Conservation (phyloP, 495 filamentous ascomycete species). For the Aspergillus mulundensis region DNA sequence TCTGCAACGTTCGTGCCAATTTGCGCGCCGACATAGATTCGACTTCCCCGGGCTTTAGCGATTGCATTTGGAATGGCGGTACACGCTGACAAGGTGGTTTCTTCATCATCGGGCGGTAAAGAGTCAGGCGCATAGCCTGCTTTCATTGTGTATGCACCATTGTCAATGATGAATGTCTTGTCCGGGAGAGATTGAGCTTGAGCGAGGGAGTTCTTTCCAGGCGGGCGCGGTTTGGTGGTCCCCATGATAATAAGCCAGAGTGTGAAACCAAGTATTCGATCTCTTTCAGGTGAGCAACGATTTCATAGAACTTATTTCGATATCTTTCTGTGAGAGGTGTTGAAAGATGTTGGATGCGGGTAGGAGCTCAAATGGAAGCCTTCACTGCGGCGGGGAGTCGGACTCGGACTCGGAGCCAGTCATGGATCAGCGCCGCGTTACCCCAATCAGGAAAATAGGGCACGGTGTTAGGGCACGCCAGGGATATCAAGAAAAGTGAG, state of each 20-base stretch:
- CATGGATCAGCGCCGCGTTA: constrained; percentile 4
- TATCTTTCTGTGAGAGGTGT: not conserved
- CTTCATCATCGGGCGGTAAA: constrained; percentile 37
- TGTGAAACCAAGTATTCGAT: not conserved
- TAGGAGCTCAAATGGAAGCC: constrained; percentile 1
- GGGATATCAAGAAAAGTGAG: not conserved
- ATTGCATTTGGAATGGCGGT: constrained; percentile 81
- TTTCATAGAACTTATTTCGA: not conserved
- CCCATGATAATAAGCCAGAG: constrained; percentile 23
- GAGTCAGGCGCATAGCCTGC: constrained; percentile 66
- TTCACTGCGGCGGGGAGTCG: constrained; percentile 6
- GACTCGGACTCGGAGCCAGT: constrained; percentile 6
- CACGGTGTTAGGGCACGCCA: constrained; percentile 21
- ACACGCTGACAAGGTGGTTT: constrained; percentile 45
- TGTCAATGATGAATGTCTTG: constrained; percentile 84
- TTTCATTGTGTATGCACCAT: constrained; percentile 92
- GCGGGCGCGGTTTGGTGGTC: constrained; percentile 34
- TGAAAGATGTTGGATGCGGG: not conserved
- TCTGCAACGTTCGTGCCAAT: constrained; percentile 71
- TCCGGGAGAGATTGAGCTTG: constrained; percentile 44
- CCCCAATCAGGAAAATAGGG: constrained; percentile 28
- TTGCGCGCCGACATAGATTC: constrained; percentile 74
- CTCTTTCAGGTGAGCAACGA: not conserved
- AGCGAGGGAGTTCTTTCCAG: constrained; percentile 27
- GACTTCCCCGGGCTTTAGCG: constrained; percentile 73